Percentiles rank a stretch among this genome's conserved stretches.
These are phyloP conservation scores for Phytopythium aichiense DNA, from an alignment of 352 stramenopile genomes.

Conservation along the genomic window DNA sequence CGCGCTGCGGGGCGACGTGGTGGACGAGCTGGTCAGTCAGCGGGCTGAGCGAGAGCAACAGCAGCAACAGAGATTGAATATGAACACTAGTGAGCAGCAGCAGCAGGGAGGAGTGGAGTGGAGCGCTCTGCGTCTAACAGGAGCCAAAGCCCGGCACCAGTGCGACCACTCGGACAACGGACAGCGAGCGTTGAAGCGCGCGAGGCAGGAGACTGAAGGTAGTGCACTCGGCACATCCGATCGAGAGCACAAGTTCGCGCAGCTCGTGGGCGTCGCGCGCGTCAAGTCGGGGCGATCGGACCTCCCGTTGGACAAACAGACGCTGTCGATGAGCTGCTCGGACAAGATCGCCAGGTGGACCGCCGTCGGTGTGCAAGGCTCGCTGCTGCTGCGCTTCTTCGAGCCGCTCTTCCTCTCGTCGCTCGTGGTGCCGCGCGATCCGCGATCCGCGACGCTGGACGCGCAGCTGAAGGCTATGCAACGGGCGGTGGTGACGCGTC, in stretches of 20 bases:
- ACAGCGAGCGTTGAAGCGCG: constrained; percentile 9
- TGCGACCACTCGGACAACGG: background rate
- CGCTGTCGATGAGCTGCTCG: constrained; percentile 91
- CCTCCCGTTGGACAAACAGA: constrained; percentile 79
- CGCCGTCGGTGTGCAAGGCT: constrained; percentile 77
- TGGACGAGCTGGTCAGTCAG: constrained; percentile 50
- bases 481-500: constrained; percentile 35
- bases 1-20: constrained; percentile 62
- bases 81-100: background rate
- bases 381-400: constrained; percentile 59
- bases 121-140: constrained; percentile 49
- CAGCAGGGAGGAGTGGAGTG: background rate
- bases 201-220: background rate
- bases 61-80: background rate
- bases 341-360: constrained; percentile 92
- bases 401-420: constrained; percentile 48
- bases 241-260: constrained; percentile 15
- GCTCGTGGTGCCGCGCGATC: constrained; percentile 45
- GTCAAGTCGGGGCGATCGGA: constrained; percentile 93
- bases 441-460: constrained; percentile 20
- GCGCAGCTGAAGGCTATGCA: constrained; percentile 44
- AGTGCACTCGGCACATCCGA: background rate
- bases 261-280: constrained; percentile 72
- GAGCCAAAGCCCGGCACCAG: constrained; percentile 30
- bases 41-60: constrained; percentile 21